phyloP scores from a whole-genome alignment of 805 yeast genomes.

The Starmerella bombicola region DNA sequence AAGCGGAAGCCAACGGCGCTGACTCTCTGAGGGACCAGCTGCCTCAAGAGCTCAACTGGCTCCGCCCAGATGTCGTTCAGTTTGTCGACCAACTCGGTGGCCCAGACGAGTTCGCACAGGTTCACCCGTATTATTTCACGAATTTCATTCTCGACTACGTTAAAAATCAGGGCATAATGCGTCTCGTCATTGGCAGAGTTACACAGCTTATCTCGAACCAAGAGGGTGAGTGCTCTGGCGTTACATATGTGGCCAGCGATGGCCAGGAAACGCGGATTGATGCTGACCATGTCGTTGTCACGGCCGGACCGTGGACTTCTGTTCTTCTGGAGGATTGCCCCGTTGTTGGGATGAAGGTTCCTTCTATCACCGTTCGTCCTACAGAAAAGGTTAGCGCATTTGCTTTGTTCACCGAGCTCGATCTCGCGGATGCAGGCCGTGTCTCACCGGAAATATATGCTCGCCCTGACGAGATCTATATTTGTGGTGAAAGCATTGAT shows the following conservation, averaged over 20 bases:
- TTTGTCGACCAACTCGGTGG: slow-evolving; percentile 76
- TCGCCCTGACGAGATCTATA: slow-evolving; percentile 87
- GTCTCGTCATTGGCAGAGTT: slow-evolving; percentile 74
- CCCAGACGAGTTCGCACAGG: slow-evolving; percentile 83
- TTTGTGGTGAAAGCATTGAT: slow-evolving; percentile 90
- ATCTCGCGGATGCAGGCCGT: slow-evolving; percentile 46
- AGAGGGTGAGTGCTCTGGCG: slow-evolving; percentile 60
- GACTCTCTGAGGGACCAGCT: slow-evolving; percentile 5
- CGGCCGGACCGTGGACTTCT: slow-evolving; percentile 97
- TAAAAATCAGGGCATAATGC: slow-evolving; percentile 70
- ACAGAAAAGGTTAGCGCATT: slow-evolving; percentile 73
- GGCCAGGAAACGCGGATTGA: slow-evolving; percentile 27
- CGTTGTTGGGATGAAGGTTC: slow-evolving; percentile 85
- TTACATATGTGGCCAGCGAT: slow-evolving; percentile 43
- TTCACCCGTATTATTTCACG: slow-evolving; percentile 92
- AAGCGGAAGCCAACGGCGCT: too few relatives aligned
- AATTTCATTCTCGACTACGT: slow-evolving; percentile 68
- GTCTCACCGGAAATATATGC: slow-evolving; percentile 93
- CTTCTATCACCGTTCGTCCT: slow-evolving; percentile 84
- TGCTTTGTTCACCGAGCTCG: slow-evolving; percentile 87
- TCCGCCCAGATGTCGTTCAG: slow-evolving; percentile 47
- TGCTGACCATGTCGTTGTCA: slow-evolving; percentile 68
- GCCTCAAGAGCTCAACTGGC: slow-evolving; percentile 62
- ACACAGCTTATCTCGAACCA: slow-evolving; percentile 50
- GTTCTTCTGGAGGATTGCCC: slow-evolving; percentile 86